Conservation (phyloP, 2,329 filamentous ascomycete species). For the Colletotrichum navitas region DNA sequence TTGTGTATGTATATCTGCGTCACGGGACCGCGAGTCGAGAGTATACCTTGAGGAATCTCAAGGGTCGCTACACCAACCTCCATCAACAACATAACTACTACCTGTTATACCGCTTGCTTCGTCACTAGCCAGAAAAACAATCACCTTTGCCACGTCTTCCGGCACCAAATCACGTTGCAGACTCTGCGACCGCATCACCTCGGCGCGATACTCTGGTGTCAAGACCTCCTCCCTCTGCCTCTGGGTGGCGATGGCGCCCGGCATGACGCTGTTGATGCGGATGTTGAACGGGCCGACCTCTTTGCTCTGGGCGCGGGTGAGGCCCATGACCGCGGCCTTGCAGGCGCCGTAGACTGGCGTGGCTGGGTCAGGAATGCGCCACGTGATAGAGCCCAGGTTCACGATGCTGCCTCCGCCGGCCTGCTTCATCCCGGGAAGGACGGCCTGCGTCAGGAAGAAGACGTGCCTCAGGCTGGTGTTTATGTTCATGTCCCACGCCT, state of each 20-base stretch:
- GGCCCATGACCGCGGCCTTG: slow-evolving; percentile 55
- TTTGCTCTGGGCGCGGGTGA: slow-evolving; percentile 54
- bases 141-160: not conserved
- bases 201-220: slow-evolving; percentile 51
- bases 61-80: not conserved
- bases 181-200: not conserved
- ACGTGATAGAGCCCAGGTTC: slow-evolving; percentile 56
- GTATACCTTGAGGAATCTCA: not conserved
- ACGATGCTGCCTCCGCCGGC: slow-evolving; percentile 52
- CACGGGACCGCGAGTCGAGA: no score
- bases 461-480: slow-evolving; percentile 60
- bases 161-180: not conserved
- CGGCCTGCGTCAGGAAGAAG: slow-evolving; percentile 57
- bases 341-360: slow-evolving; percentile 53
- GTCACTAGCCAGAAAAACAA: not conserved
- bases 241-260: slow-evolving; percentile 61
- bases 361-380: slow-evolving; percentile 51
- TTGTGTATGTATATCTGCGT: no score
- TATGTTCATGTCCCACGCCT: slow-evolving; percentile 58
- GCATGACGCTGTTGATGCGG: slow-evolving; percentile 63
- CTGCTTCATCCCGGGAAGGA: slow-evolving; percentile 52
- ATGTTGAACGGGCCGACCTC: slow-evolving; percentile 54
- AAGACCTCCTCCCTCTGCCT: slow-evolving; percentile 58
- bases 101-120: not conserved
- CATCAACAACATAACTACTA: not conserved